These are phyloP conservation scores for Chrysosphaeria jannelii DNA, from an alignment of 2,329 filamentous ascomycete genomes.

Conservation along the genomic window DNA sequence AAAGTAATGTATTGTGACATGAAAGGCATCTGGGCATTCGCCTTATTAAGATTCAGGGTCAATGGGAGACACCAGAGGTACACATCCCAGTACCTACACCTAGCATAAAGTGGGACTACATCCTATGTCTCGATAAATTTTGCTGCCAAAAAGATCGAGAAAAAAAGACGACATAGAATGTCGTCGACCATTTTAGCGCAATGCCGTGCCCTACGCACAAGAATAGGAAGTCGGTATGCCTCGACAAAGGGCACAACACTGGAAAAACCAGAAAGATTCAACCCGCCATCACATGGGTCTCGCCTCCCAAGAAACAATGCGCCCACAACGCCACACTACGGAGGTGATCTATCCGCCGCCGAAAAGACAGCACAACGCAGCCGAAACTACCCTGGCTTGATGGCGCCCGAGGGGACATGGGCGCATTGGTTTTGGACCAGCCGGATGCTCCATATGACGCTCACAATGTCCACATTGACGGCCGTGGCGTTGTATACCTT, in stretches of 20 bases:
- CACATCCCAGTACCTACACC: too few relatives aligned
- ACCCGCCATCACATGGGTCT: slow-evolving; percentile 66
- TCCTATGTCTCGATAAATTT: too few relatives aligned
- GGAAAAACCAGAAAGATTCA: slow-evolving; percentile 68
- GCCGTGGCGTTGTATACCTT: slow-evolving; percentile 36
- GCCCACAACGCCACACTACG: slow-evolving; percentile 36
- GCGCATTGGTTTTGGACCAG: slow-evolving; percentile 64
- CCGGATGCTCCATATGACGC: slow-evolving; percentile 44
- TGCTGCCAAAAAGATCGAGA: too few relatives aligned
- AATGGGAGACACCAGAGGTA: too few relatives aligned
- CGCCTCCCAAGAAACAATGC: slow-evolving; percentile 25
- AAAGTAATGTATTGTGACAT: too few relatives aligned
- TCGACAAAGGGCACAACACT: slow-evolving; percentile 19
- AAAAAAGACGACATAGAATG: too few relatives aligned
- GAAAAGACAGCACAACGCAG: slow-evolving; percentile 34
- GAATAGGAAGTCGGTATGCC: slow-evolving; percentile 2
- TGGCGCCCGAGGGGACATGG: slow-evolving; percentile 57
- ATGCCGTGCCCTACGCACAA: too few relatives aligned
- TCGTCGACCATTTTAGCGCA: too few relatives aligned
- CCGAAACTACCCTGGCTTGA: slow-evolving; percentile 64
- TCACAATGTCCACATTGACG: slow-evolving; percentile 36
- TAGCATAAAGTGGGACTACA: too few relatives aligned
- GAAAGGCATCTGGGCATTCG: too few relatives aligned
- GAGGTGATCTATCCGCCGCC: slow-evolving; percentile 33
- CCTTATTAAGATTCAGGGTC: too few relatives aligned